These are phyloP conservation scores for Aspergillus wentii DNA, from an alignment of 495 filamentous ascomycete genomes.

Conservation along the genomic window DNA sequence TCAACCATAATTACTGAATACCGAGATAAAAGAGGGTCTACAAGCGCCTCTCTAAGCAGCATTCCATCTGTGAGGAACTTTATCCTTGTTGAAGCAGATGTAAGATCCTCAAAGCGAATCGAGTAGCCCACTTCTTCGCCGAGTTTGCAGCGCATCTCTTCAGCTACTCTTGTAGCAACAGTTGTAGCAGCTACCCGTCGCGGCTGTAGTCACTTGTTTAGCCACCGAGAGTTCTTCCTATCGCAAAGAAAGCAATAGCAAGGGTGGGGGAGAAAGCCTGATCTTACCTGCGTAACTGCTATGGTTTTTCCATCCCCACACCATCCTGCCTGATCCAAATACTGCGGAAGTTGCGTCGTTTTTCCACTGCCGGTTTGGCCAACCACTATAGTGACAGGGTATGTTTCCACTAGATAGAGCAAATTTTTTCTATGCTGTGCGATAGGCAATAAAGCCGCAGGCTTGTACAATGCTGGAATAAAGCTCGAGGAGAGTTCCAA, in stretches of 20 bases:
- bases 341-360: constrained; percentile 86
- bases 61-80: constrained; percentile 97
- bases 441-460: constrained; percentile 71
- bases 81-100: constrained; percentile 81
- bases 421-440: constrained; percentile 66
- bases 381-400: constrained; percentile 77
- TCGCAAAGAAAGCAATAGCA: background rate
- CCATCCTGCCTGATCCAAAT: constrained; percentile 85
- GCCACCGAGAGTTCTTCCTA: constrained; percentile 2
- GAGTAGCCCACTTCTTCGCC: constrained; percentile 96
- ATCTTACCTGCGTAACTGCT: constrained; percentile 81
- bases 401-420: constrained; percentile 72
- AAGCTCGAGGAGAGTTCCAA: constrained; percentile 58
- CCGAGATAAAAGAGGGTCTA: constrained; percentile 85
- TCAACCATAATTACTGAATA: constrained; percentile 99
- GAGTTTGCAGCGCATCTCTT: constrained; percentile 85
- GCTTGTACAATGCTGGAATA: constrained; percentile 74
- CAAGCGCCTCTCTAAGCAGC: constrained; percentile 86
- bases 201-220: constrained; percentile 52
- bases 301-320: constrained; percentile 77
- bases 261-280: background rate
- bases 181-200: constrained; percentile 90
- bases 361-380: constrained; percentile 91
- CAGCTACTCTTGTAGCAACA: constrained; percentile 84
- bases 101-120: constrained; percentile 93